Conservation (phyloP, 768 basidiomycete genomes). For the Galerina marginata region DNA sequence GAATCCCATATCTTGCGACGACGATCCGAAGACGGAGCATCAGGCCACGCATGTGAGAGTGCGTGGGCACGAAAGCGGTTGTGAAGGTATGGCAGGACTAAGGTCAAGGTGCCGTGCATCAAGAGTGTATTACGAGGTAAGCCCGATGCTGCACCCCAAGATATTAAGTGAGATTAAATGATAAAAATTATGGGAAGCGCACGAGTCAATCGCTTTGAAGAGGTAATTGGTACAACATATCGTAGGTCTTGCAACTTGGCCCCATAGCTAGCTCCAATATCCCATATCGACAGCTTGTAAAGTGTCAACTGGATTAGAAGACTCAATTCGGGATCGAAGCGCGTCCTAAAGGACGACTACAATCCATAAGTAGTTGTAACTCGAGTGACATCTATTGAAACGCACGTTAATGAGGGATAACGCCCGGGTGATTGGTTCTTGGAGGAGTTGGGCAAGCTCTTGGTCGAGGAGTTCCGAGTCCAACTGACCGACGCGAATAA, state of each 20-base stretch:
- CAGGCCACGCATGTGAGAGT: slow-evolving; percentile 88
- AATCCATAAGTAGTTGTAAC: slow-evolving; percentile 13
- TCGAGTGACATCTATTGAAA: background rate
- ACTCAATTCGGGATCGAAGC: slow-evolving; percentile 75
- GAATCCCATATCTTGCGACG: slow-evolving; percentile 76
- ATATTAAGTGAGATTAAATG: slow-evolving; percentile 10
- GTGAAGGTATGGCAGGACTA: slow-evolving; percentile 81
- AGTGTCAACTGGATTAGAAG: slow-evolving; percentile 73
- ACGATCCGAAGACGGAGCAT: slow-evolving; percentile 80
- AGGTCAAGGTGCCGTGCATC: slow-evolving; percentile 73
- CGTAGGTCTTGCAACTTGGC: slow-evolving; percentile 80
- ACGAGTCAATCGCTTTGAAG: slow-evolving; percentile 36
- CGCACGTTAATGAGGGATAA: slow-evolving; percentile 71
- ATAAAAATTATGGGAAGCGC: slow-evolving; percentile 28
- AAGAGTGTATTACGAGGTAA: slow-evolving; percentile 66
- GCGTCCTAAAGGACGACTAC: slow-evolving; percentile 62
- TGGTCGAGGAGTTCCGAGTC: slow-evolving; percentile 91
- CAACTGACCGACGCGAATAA: slow-evolving; percentile 86
- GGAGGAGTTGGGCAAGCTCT: slow-evolving; percentile 81
- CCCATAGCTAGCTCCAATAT: slow-evolving; percentile 80
- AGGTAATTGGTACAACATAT: slow-evolving; percentile 47
- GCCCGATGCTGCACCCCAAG: slow-evolving; percentile 55
- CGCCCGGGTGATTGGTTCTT: slow-evolving; percentile 80
- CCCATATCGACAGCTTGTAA: slow-evolving; percentile 86
- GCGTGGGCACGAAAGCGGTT: slow-evolving; percentile 75